Base-by-base conservation (phyloP, 441 rosid species). In the Croton laevigatus region DNA sequence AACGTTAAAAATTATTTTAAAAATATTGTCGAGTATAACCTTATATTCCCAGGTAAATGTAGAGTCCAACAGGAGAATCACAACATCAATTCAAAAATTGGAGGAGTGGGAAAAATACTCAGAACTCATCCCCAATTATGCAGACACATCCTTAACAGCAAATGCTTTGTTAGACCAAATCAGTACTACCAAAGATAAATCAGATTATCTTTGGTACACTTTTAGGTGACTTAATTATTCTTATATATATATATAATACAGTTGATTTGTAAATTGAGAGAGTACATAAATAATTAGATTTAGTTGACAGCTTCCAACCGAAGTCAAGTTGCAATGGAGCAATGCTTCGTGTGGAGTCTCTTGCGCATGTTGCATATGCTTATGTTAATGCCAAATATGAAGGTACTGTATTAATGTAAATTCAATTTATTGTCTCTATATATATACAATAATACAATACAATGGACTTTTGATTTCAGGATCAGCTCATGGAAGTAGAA, bases 181-280 rank as follows among this genome's bases (percentile, higher is more conserved):
- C 85, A 84, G 72, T 51, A 75, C 84, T 34, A 87, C 93, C 51
- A 88, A 89, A 80, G 96, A 88, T 80, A 51, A 73, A 74, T 85
- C 96, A 6, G 97, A 93, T 76, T 89, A 93, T 74, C 89, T 93
- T 65, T 93, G 98, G 98, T 88, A 91, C 76, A 83, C 83, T 66
- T 78, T 80, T 59, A 79, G 91, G 97, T 92, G 16, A n/a, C n/a
- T n/a, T n/a, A n/a, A n/a, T n/a, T n/a, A n/a, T n/a, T n/a, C n/a
- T n/a, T n/a, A n/a, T n/a, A n/a, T n/a, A n/a, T n/a, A n/a, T n/a
- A n/a, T n/a, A n/a, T n/a, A n/a, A n/a, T n/a, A n/a, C n/a, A n/a
- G n/a, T n/a, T n/a, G n/a, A n/a, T n/a, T n/a, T n/a, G n/a, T n/a
- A n/a, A n/a, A n/a, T n/a, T n/a, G n/a, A n/a, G n/a, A n/a, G n/a